Evolutionary conservation across 495 filamentous ascomycete species (phyloP).

Genomic region (Astrocystis sublimbata): DNA sequence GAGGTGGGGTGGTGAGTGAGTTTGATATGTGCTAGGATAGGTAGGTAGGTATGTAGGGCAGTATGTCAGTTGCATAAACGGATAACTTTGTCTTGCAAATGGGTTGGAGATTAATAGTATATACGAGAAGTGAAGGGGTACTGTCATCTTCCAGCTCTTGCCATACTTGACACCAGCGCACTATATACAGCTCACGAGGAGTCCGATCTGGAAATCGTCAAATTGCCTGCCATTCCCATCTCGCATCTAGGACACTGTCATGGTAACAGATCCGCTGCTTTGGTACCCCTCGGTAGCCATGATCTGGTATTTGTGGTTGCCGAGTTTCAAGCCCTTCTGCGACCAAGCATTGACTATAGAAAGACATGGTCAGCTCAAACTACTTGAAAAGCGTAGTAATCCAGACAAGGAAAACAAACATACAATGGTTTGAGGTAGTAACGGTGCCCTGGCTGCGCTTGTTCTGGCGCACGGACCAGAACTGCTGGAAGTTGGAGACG

Average conservation of each 20-base stretch:
- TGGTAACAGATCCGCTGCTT: conserved; percentile 52
- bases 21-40: neutral
- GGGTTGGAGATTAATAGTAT: too few species aligned
- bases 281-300: conserved; percentile 61
- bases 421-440: conserved; percentile 52
- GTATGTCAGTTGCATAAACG: too few species aligned
- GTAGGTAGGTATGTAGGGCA: neutral
- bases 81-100: too few species aligned
- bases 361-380: neutral
- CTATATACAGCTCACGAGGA: too few species aligned
- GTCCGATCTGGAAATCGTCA: too few species aligned
- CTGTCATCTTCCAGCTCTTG: too few species aligned
- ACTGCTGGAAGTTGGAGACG: conserved; percentile 63
- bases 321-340: conserved; percentile 48
- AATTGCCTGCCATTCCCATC: neutral
- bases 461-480: conserved; percentile 54
- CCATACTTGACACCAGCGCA: neutral
- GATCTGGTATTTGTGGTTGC: conserved; percentile 59
- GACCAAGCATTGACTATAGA: conserved; percentile 54
- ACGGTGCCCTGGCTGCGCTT: conserved; percentile 50
- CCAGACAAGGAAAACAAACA: neutral
- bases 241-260: conserved; percentile 42
- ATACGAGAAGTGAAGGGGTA: too few species aligned
- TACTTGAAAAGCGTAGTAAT: neutral
- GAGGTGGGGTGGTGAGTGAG: conserved; percentile 3